These are phyloP conservation scores for Eleusine indica DNA, from an alignment of 176 grass and related monocot species.

Conservation along the genomic window DNA sequence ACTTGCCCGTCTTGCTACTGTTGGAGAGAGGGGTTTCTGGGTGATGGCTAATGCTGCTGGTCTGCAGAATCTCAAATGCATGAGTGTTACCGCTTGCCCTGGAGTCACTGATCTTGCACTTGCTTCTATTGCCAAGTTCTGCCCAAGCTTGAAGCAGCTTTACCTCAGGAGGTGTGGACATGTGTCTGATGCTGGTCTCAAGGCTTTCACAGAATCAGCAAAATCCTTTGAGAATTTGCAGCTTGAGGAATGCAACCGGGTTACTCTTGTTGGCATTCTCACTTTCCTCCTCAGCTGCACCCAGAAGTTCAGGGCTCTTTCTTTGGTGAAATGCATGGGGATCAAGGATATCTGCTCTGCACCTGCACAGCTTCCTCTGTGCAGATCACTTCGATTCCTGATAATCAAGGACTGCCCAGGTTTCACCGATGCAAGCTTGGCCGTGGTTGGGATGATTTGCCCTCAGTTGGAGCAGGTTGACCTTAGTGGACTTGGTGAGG, in stretches of 20 bases:
- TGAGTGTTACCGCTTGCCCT: conserved; percentile 71
- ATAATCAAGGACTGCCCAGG: conserved; percentile 80
- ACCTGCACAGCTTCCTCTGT: conserved; percentile 63
- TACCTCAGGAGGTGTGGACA: conserved; percentile 61
- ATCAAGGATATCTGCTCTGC: conserved; percentile 66
- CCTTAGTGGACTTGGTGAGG: conserved; percentile 64
- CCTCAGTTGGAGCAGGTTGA: conserved; percentile 83
- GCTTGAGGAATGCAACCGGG: conserved; percentile 75
- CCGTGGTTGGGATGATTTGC: conserved; percentile 76
- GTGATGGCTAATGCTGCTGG: conserved; percentile 94
- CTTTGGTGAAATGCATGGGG: conserved; percentile 87
- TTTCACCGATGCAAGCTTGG: conserved; percentile 87
- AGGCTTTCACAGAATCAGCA: conserved; percentile 59
- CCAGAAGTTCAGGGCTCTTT: conserved; percentile 62
- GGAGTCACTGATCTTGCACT: conserved; percentile 85
- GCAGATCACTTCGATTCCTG: conserved; percentile 68
- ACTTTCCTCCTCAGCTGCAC: conserved; percentile 65
- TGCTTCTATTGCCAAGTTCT: conserved; percentile 78
- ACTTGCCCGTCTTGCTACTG: conserved; percentile 54
- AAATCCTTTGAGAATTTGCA: conserved; percentile 67
- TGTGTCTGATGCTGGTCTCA: conserved; percentile 76
- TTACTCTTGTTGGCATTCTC: conserved; percentile 81
- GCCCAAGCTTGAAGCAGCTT: conserved; percentile 69
- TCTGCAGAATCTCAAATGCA: conserved; percentile 76
- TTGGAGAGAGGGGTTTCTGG: conserved; percentile 91